Base-by-base conservation (phyloP, 768 basidiomycete genomes). In the Thelephora ganbajun region DNA sequence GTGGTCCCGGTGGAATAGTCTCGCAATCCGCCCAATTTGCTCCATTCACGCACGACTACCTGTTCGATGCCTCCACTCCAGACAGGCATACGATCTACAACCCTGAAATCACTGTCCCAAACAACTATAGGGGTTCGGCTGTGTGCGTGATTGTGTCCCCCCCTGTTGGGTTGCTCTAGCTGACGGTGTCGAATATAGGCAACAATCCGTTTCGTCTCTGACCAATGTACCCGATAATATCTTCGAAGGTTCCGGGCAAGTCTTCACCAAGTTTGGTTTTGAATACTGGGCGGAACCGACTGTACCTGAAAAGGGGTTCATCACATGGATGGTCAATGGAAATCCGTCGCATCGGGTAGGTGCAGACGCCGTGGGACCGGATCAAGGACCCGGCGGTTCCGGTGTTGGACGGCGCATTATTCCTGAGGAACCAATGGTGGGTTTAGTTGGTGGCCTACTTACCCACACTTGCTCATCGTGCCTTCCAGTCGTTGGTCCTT, bases 1-100 rank as follows among this genome's bases (percentile, higher is more conserved):
- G 48, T 48, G 52, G 51, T 11, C 41, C 54, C 1, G 82, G 73
- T 18, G 74, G 73, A 49, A 71, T 74, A 45, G 79, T 79, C 6
- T 86, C 83, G n/a, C 85, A 87, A 63, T 77, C 74, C 1, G 76
- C 73, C 18, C 86, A 87, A 59, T 78, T 83, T 52, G 84, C 83
- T 36, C 75, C 75, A 7, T 77, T 72, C 60, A 66, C 69, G 52
- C 65, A 64, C 51, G 65, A 68, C 51, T 74, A 74, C 48, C 44
- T 59, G 13, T 72, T 61, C 51, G 33, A 55, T 43, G 69, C 70
- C 52, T 61, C 54, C 7, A 68, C 64, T 23, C 37, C 44, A 23
- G 53, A 64, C 11, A 53, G 57, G 47, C 67, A 64, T 51, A 57
- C 61, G 12, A 52, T 68, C 13, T 66, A 59, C 54, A 64, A 69